Evolutionary conservation across 768 basidiomycete species (phyloP).

Genomic region (Macrocybe gigantea): DNA sequence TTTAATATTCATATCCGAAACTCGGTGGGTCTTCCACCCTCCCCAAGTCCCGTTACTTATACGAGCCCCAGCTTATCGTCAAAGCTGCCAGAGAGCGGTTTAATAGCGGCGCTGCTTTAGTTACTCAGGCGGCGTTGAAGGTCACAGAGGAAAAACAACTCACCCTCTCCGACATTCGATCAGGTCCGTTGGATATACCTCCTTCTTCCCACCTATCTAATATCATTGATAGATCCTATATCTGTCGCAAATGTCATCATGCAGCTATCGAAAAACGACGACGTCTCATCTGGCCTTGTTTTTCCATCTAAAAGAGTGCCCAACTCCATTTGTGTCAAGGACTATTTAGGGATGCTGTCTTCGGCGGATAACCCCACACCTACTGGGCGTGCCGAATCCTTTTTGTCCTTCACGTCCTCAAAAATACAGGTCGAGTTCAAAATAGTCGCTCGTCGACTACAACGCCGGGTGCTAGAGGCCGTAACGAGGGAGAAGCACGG

Average conservation of each 20-base stretch:
- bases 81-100: constrained; percentile 73
- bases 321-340: constrained; percentile 58
- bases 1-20: constrained; percentile 88
- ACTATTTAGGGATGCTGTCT: constrained; percentile 77
- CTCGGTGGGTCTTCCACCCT: constrained; percentile 42
- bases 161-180: constrained; percentile 53
- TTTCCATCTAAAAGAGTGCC: constrained; percentile 51
- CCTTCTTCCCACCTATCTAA: neutral
- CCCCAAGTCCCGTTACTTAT: constrained; percentile 6
- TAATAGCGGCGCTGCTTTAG: constrained; percentile 67
- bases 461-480: constrained; percentile 67
- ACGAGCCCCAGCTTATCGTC: constrained; percentile 59
- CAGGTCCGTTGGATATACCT: constrained; percentile 37
- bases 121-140: constrained; percentile 67
- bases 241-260: constrained; percentile 60
- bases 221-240: constrained; percentile 45
- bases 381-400: constrained; percentile 62
- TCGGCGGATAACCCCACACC: constrained; percentile 79
- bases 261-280: constrained; percentile 57
- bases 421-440: constrained; percentile 82
- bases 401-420: constrained; percentile 62
- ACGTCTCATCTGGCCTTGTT: constrained; percentile 58
- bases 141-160: constrained; percentile 62
- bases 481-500: constrained; percentile 82
- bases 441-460: constrained; percentile 59